Evolutionary conservation across 2,329 filamentous ascomycete species (phyloP), one percentile per base, ranked within the genome.

Genomic region (Aschersonia sp.): DNA sequence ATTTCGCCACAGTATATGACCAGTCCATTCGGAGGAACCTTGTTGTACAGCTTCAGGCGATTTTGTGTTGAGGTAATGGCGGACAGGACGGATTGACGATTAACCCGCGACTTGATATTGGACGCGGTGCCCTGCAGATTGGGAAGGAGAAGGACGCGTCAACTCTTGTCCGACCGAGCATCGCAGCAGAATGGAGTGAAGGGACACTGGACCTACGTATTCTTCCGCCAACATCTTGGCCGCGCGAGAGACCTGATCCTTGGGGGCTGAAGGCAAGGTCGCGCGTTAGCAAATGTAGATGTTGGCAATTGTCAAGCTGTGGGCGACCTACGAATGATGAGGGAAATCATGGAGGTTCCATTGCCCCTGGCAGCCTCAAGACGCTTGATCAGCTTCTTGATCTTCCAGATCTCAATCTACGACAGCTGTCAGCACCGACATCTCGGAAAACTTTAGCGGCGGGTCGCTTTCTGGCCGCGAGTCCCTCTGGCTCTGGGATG

Each of bases 171-270:
- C 22, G 22, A 22, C 22, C 22, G 22, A 22, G 22, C 22, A 22
- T 2, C 2, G 22, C 22, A 3, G 22, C 4, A 22, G 14, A 29
- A 8, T 39, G 9, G 30, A 32, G 14, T 43, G 30, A 29, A 32
- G 4, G 12, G 41, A 41, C 7, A 6, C 11, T 46, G 37, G 10
- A 49, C 84, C 56, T 77, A 92, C 87, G 65, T 92, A 95, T 86
- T 95, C 89, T 95, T 98, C 92, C 74, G 94, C 94, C 83, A 98
- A 84, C 92, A 98, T 98, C 79, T 97, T 97, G 51, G 92, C 87
- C 48, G 87, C 84, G 62, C 89, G 84, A 43, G 92, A 97, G 54
- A 98, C 79, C 72, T 98, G 92, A 68, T 95, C 89, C 80, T 98
- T 98, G 58, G 92, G 92, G 51, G 92, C 87, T 94, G 61, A 11